Evolutionary conservation across 2,329 filamentous ascomycete species (phyloP), one percentile per base, ranked within the genome.

Genomic region (Cladobotryum mycophilum): DNA sequence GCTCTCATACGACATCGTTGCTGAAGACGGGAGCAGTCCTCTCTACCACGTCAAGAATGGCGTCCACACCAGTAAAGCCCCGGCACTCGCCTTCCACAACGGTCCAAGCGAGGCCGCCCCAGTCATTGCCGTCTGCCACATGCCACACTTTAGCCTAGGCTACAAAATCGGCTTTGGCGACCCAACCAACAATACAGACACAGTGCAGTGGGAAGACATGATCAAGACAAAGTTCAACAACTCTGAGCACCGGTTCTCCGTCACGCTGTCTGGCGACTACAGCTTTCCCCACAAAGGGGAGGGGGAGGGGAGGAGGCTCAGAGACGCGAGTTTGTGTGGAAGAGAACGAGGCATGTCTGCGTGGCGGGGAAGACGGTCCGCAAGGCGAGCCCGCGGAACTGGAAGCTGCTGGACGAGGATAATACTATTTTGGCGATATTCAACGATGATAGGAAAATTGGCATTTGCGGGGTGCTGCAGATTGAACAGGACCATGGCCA

Each of bases 91-190:
- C 3, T 37, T 59, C 5, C 54, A 52, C 34, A 46, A 53, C n/a
- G 57, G 55, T 3, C 25, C 47, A 12, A 38, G 45, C 8, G 15
- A 37, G 20, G 36, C 52, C 7, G 37, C 47, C 2, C 51, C 52
- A n/a, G 33, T 54, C 37, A 18, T 53, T 1, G 54, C 53, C 25
- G 47, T 55, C 25, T 56, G 47, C 45, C 53, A 59, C 41, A 54
- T 59, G 48, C 51, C 53, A 18, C 44, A 52, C 9, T 43, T 56
- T 36, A 49, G 48, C 5, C 50, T 49, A 6, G 42, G 55, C 42
- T 53, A 52, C 42, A 57, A 58, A 46, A 44, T 59, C 33, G 57
- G 55, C n/a, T 48, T 57, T 34, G 57, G 57, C 38, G 53, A 53
- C 44, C 56, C 56, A 13, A 15, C 45, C 4, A 34, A 42, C 4